These are phyloP conservation scores for Rauvolfia tetraphylla DNA, from an alignment of 257 asterid species.

Conservation along the genomic window DNA sequence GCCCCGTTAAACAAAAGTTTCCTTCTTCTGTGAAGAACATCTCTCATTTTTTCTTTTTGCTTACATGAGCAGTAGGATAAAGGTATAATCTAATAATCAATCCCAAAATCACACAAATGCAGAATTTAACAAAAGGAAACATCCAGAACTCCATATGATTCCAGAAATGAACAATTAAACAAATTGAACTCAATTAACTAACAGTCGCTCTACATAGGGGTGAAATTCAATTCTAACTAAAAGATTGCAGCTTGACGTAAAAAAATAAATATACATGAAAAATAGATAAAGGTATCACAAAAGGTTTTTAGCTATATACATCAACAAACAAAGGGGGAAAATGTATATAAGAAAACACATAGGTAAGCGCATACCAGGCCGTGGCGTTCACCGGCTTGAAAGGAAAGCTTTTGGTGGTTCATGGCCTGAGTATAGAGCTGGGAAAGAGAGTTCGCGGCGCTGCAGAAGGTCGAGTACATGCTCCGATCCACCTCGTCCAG, in stretches of 20 bases:
- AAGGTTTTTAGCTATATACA: background rate
- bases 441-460: conserved; percentile 86
- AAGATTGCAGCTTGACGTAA: conserved; percentile 1
- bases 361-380: too few species aligned
- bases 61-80: background rate
- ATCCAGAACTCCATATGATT: background rate
- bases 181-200: background rate
- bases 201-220: background rate
- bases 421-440: conserved; percentile 91
- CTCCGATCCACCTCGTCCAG: conserved; percentile 95
- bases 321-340: background rate
- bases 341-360: background rate
- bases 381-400: conserved; percentile 89
- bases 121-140: background rate
- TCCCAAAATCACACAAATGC: background rate
- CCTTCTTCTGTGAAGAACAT: background rate
- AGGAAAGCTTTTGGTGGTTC: conserved; percentile 84
- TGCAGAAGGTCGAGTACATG: conserved; percentile 80
- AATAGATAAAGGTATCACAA: background rate
- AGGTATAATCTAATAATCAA: background rate
- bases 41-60: too few species aligned
- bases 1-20: background rate
- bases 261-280: background rate
- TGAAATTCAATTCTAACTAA: conserved; percentile 1
- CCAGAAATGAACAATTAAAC: background rate